Percentiles rank a stretch among this genome's conserved stretches.
These are phyloP conservation scores for Lodderomyces theae DNA, from an alignment of 1,139 yeast species.

Conservation along the genomic window DNA sequence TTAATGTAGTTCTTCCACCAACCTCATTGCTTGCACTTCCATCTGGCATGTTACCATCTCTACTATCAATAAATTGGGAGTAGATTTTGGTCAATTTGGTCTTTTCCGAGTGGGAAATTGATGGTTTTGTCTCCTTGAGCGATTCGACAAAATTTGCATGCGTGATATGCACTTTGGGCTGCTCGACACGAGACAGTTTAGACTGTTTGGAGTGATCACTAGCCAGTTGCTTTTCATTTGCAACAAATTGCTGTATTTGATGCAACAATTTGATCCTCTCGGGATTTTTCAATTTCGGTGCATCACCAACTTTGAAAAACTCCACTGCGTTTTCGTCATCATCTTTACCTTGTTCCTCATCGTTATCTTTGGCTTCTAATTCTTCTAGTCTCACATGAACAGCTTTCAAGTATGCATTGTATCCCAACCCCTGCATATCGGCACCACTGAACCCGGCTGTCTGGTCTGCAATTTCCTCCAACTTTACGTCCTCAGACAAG, in stretches of 20 bases:
- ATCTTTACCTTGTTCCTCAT: slow-evolving; percentile 17
- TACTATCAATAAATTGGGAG: slow-evolving; percentile 66
- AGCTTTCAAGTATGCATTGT: slow-evolving; percentile 88
- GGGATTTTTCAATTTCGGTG: slow-evolving; percentile 37
- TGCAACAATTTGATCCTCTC: slow-evolving; percentile 46
- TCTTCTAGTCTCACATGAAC: slow-evolving; percentile 71
- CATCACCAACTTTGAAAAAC: slow-evolving; percentile 33
- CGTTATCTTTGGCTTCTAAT: slow-evolving; percentile 28
- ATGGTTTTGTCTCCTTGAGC: slow-evolving; percentile 75
- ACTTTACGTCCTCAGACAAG: slow-evolving; percentile 47
- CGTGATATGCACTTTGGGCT: slow-evolving; percentile 37
- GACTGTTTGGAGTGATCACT: slow-evolving; percentile 12
- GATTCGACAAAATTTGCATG: slow-evolving; percentile 62
- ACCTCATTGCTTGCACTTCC: slow-evolving; percentile 80
- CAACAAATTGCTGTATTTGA: slow-evolving; percentile 43
- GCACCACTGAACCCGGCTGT: slow-evolving; percentile 92
- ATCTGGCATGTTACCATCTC: slow-evolving; percentile 88
- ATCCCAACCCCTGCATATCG: slow-evolving; percentile 88
- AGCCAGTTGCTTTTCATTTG: slow-evolving; percentile 8
- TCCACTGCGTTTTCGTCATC: slow-evolving; percentile 23
- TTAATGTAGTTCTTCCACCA: slow-evolving; percentile 79
- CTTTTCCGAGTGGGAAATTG: slow-evolving; percentile 75
- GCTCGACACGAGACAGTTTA: slow-evolving; percentile 13
- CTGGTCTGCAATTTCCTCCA: slow-evolving; percentile 52
- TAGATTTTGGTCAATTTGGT: slow-evolving; percentile 64